Conservation (phyloP, 306 rosid genomes). For the Rosa rugosa region DNA sequence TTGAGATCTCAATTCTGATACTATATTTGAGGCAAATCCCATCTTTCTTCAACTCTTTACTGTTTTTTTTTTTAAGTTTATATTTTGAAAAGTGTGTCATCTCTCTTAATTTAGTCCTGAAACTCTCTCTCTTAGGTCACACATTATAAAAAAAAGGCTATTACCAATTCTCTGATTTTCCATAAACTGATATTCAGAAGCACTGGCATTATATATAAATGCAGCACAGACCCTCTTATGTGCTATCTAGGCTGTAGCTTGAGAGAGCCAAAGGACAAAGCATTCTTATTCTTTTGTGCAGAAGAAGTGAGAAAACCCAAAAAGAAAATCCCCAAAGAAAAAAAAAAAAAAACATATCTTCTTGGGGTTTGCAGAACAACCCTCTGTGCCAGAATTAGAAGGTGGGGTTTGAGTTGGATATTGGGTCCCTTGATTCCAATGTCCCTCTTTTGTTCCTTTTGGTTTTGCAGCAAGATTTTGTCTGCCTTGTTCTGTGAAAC, state of each 20-base stretch:
- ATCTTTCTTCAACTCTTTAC: neutral
- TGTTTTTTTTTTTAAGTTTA: neutral
- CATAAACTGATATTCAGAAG: slow-evolving; percentile 32
- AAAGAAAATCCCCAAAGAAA: slow-evolving; percentile 7
- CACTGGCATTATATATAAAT: slow-evolving; percentile 27
- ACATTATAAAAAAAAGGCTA: neutral
- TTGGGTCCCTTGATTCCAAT: slow-evolving; percentile 38
- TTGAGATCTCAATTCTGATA: slow-evolving; percentile 18
- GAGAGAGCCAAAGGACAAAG: slow-evolving; percentile 41
- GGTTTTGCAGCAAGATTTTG: slow-evolving; percentile 46
- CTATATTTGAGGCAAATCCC: neutral
- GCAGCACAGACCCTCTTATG: slow-evolving; percentile 24
- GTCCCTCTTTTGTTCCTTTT: slow-evolving; percentile 38
- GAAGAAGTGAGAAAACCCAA: slow-evolving; percentile 32
- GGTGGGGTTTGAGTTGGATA: slow-evolving; percentile 37
- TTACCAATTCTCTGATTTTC: slow-evolving; percentile 27
- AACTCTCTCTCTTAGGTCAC: slow-evolving; percentile 35
- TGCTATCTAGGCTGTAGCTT: slow-evolving; percentile 32
- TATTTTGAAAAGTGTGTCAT: slow-evolving; percentile 3
- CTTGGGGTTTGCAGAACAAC: slow-evolving; percentile 56
- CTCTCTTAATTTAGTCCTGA: neutral
- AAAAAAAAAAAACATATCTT: slow-evolving; percentile 35
- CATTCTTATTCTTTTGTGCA: slow-evolving; percentile 33
- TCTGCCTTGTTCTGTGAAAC: slow-evolving; percentile 36
- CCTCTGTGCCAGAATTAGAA: slow-evolving; percentile 20